phyloP scores from a whole-genome alignment of 106 monocot genomes.

The Dendrobium chrysotoxum region DNA sequence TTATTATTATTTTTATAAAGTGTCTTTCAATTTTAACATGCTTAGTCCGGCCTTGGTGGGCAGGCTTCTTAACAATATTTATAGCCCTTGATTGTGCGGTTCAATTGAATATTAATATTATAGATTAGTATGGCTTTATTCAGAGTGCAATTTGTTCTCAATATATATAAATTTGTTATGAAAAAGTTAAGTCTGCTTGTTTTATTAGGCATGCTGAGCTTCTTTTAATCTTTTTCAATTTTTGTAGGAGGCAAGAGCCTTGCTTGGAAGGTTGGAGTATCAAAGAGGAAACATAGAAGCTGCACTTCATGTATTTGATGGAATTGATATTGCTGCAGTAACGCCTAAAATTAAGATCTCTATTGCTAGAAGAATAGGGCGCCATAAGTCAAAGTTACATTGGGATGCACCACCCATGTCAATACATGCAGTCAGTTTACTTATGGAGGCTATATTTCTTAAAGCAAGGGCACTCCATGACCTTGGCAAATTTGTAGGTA shows the following conservation, averaged over 20 bases:
- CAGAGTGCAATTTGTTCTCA: not conserved
- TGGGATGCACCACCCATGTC: constrained; percentile 52
- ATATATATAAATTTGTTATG: not conserved
- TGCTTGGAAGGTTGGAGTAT: constrained; percentile 87
- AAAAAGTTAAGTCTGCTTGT: not conserved
- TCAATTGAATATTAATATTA: not conserved
- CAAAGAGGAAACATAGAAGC: constrained; percentile 89
- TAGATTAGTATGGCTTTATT: not conserved
- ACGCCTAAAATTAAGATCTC: constrained; percentile 65
- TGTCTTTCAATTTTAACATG: not conserved
- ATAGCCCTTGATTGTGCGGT: not conserved
- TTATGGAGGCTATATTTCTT: constrained; percentile 75
- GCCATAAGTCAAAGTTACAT: constrained; percentile 25
- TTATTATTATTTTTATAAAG: not conserved
- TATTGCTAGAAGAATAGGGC: constrained; percentile 37
- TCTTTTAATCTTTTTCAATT: constrained; percentile 9
- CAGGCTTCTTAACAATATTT: no score
- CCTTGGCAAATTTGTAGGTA: constrained; percentile 86
- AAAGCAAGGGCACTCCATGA: constrained; percentile 75
- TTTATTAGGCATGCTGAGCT: not conserved
- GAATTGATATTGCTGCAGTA: constrained; percentile 68
- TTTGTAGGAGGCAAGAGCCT: constrained; percentile 81
- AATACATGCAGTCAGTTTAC: constrained; percentile 63
- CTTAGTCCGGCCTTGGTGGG: no score
- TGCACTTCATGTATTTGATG: constrained; percentile 81